Evolutionary conservation across 23 red algal genomes (phyloP), one percentile per base, ranked within the genome.

Genomic region (Gracilaria gracilis): DNA sequence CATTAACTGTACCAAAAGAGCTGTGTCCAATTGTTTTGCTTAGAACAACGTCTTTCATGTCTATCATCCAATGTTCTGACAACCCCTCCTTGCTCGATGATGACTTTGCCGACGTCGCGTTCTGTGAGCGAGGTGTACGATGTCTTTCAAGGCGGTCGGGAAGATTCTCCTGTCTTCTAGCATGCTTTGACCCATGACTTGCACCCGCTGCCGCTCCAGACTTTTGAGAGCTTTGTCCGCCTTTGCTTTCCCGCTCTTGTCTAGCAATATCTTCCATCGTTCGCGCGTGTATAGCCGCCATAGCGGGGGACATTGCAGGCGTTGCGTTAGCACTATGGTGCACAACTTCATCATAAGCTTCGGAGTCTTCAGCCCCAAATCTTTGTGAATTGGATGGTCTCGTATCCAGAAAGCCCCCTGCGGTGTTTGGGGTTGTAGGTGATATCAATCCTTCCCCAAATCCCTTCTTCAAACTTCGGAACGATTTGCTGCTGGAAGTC

Each of bases 21-120:
- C 80, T 84, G 46, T 92, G 79, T 31, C 95, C 95, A 72, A 96
- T 96, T 29, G 88, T 93, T 38, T 96, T 88, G 12, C 94, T 87
- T 2, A 91, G 36, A 8, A 55, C 55, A 14, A 96, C 33, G 17
- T 79, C 87, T 47, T 86, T 84, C 48, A 42, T 51, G 15, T 91
- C 61, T 27, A 96, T 96, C 67, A 91, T 57, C 94, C 94, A 96
- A 51, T 96, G 71, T 17, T 89, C 55, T 8, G 82, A 67, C 21
- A 95, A 51, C 2, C 62, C 46, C 25, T 67, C 85, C 59, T 62
- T 16, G 2, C 8, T 62, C 12, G 85, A 89, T 21, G 34, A 25
- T 62, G 48, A 59, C 32, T 37, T 79, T 76, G 38, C 5, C 16
- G 34, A 15, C 13, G 14, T 47, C 23, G 11, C 17, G 23, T 34